Percentiles rank a stretch among this genome's conserved stretches.
phyloP scores from a whole-genome alignment of 306 rosid species.

The Hippophae rhamnoides region DNA sequence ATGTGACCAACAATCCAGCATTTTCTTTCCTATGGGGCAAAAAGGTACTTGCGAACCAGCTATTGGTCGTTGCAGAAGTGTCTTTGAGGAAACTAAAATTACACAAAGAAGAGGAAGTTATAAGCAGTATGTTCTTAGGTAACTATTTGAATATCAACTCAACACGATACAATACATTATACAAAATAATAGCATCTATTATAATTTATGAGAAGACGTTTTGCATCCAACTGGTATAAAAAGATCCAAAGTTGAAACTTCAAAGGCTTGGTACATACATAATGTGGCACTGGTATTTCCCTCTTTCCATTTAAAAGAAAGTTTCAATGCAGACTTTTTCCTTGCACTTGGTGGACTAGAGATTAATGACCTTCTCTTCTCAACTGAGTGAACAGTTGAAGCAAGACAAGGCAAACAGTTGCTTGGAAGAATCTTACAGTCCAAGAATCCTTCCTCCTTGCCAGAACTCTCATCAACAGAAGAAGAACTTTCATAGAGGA shows the following conservation, averaged over 20 bases:
- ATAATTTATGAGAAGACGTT: background rate
- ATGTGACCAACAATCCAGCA: conserved; percentile 83
- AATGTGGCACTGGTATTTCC: conserved; percentile 49
- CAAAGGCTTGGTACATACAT: conserved; percentile 38
- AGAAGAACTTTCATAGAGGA: conserved; percentile 63
- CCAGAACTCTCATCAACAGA: conserved; percentile 47
- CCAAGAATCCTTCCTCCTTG: conserved; percentile 55
- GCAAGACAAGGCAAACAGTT: conserved; percentile 89
- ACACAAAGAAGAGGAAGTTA: conserved; percentile 15
- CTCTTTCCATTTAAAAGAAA: conserved; percentile 66
- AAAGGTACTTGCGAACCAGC: conserved; percentile 95
- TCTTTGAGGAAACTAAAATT: conserved; percentile 81
- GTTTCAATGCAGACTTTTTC: conserved; percentile 53
- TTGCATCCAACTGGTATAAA: conserved; percentile 1
- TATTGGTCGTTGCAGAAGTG: conserved; percentile 61
- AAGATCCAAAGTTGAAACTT: background rate
- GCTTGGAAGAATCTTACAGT: conserved; percentile 84
- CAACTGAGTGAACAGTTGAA: conserved; percentile 33
- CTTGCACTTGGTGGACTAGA: conserved; percentile 73
- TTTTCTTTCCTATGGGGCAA: conserved; percentile 82
- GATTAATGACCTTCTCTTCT: background rate
- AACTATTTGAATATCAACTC: background rate
- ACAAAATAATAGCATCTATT: no score
- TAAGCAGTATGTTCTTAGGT: background rate
- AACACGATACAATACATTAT: background rate